Evolutionary conservation across 177 flowering plant species (phyloP).

Genomic region (Vitis hybrid): DNA sequence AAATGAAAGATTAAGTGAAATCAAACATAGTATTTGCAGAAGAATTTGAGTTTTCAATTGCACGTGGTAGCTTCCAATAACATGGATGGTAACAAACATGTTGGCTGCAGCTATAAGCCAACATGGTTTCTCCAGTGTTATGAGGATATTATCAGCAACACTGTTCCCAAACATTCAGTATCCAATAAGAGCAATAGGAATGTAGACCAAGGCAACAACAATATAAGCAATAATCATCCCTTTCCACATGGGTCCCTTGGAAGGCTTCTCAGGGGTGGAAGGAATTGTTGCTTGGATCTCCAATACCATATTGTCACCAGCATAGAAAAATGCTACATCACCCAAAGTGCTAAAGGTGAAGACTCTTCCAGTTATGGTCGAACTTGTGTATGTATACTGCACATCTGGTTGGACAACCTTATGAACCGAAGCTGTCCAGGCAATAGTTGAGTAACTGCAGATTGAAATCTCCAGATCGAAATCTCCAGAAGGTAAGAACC

Average conservation of each 20-base stretch:
- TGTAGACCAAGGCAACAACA: not conserved
- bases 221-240: not conserved
- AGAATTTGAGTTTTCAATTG: not conserved
- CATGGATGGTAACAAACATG: slow-evolving; percentile 12
- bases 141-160: not conserved
- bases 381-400: not conserved
- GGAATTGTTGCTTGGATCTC: slow-evolving; percentile 12
- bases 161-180: slow-evolving; percentile 9
- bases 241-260: slow-evolving; percentile 1
- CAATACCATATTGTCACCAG: slow-evolving; percentile 11
- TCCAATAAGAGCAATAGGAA: not conserved
- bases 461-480: no score
- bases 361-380: not conserved
- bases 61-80: slow-evolving; percentile 7
- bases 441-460: not conserved
- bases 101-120: slow-evolving; percentile 4
- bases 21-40: not conserved
- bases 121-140: not conserved
- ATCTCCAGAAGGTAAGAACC: no score
- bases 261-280: slow-evolving; percentile 3
- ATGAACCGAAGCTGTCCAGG: not conserved
- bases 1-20: not conserved
- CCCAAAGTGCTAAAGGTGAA: slow-evolving; percentile 6
- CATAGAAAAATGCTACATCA: slow-evolving; percentile 6
- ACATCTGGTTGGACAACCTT: slow-evolving; percentile 4